Percentiles rank a stretch among this genome's conserved stretches.
Evolutionary conservation across 768 basidiomycete species (phyloP).

Genomic region (Mycena floridula): DNA sequence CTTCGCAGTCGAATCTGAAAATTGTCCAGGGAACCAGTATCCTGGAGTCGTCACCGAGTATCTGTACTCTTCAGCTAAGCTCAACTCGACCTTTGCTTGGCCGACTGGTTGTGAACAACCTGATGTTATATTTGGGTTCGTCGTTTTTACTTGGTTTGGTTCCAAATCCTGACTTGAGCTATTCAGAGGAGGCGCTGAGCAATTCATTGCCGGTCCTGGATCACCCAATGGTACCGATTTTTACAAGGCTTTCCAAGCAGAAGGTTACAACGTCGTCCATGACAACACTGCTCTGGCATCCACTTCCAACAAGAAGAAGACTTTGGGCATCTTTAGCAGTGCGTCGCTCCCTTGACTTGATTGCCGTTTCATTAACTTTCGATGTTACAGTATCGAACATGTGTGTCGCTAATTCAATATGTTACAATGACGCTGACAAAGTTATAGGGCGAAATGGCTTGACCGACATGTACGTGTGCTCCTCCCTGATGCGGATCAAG

Average conservation of each 20-base stretch:
- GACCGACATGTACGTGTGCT: too few relatives aligned
- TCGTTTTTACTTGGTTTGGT: not conserved
- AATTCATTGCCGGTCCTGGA: conserved; percentile 30
- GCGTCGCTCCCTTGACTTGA: conserved; percentile 5
- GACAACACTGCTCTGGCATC: conserved; percentile 27
- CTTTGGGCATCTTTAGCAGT: conserved; percentile 41
- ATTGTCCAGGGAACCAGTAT: conserved; percentile 19
- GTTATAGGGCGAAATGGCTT: conserved; percentile 36
- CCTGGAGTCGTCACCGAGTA: conserved; percentile 30
- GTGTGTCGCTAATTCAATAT: conserved; percentile 5
- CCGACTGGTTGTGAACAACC: conserved; percentile 34
- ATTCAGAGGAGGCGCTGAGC: conserved; percentile 36
- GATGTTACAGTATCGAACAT: conserved; percentile 13
- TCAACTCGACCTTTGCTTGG: conserved; percentile 31
- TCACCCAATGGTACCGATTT: conserved; percentile 34
- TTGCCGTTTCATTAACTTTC: too few relatives aligned
- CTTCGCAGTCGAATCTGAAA: not conserved
- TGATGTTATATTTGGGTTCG: conserved; percentile 37
- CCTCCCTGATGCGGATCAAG: too few relatives aligned
- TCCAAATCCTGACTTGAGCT: not conserved
- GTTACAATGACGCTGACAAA: not conserved
- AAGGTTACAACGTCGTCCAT: conserved; percentile 36
- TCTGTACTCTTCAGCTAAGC: conserved; percentile 23
- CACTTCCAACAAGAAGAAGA: conserved; percentile 26
- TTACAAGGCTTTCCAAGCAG: conserved; percentile 32